Evolutionary conservation across 2,329 filamentous ascomycete species (phyloP).

Genomic region (Phialophora tarda): DNA sequence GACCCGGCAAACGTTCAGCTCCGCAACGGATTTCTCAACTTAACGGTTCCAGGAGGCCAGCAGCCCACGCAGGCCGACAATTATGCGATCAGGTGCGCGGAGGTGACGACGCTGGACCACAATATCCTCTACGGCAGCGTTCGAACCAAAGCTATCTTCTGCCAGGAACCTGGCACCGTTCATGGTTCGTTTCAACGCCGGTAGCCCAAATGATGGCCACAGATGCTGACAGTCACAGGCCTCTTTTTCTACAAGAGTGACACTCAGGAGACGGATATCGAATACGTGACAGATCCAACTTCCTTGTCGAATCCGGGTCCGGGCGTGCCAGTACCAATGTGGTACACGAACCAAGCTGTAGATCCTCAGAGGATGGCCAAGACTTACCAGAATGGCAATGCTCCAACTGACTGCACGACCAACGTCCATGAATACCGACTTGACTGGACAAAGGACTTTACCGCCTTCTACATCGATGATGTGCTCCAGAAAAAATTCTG

Average conservation of each 20-base stretch:
- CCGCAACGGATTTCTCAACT: constrained; percentile 28
- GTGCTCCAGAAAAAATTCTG: constrained; percentile 29
- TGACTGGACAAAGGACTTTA: constrained; percentile 37
- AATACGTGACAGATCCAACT: constrained; percentile 37
- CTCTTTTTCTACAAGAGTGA: constrained; percentile 38
- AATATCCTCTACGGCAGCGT: constrained; percentile 39
- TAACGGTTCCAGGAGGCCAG: constrained; percentile 35
- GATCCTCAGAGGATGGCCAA: constrained; percentile 21
- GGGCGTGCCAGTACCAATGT: constrained; percentile 30
- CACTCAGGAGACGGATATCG: constrained; percentile 37
- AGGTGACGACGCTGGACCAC: constrained; percentile 32
- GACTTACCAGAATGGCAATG: constrained; percentile 28
- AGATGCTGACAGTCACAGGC: constrained; percentile 22
- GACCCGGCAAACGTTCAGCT: constrained; percentile 34
- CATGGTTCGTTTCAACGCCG: constrained; percentile 29
- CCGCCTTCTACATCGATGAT: constrained; percentile 39
- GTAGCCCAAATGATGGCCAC: not conserved
- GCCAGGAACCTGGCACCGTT: constrained; percentile 36
- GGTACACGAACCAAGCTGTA: constrained; percentile 37
- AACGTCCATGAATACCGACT: constrained; percentile 37
- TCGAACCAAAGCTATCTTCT: constrained; percentile 37
- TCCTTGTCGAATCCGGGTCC: constrained; percentile 34
- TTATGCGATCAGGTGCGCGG: constrained; percentile 32
- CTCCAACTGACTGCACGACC: constrained; percentile 32
- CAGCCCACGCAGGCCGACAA: constrained; percentile 16